Percentiles rank a stretch among this genome's conserved stretches.
Evolutionary conservation across 2,329 filamentous ascomycete genomes (phyloP).

Genomic region (Cladosporium austrohemisphaericum): DNA sequence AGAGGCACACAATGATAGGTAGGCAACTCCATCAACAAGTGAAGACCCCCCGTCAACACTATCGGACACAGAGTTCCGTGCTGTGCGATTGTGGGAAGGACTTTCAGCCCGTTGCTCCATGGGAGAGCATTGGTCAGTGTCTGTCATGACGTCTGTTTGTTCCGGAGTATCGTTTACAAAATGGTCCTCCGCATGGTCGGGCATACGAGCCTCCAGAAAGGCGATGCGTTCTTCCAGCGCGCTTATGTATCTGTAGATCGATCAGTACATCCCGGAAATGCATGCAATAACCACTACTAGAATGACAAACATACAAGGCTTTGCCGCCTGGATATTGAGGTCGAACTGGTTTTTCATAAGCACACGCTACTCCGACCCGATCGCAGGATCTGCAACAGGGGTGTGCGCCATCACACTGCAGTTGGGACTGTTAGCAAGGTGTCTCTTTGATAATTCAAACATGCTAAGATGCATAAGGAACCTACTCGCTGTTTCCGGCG

Average conservation of each 20-base stretch:
- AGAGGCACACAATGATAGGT: slow-evolving; percentile 10
- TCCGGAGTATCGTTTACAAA: not conserved
- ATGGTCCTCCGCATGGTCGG: slow-evolving; percentile 9
- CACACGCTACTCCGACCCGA: slow-evolving; percentile 5
- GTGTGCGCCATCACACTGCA: slow-evolving; percentile 11
- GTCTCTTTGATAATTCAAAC: too few relatives aligned
- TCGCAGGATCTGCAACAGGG: slow-evolving; percentile 13
- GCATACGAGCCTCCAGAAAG: slow-evolving; percentile 11
- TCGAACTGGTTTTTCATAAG: slow-evolving; percentile 11
- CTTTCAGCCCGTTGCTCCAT: not conserved
- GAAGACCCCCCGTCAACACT: not conserved
- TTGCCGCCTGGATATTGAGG: slow-evolving; percentile 14
- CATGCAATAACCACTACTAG: not conserved
- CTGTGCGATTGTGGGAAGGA: not conserved
- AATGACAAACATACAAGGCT: not conserved
- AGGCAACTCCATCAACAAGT: slow-evolving; percentile 14
- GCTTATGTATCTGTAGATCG: slow-evolving; percentile 2
- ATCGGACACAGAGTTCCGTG: not conserved
- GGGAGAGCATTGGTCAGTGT: not conserved
- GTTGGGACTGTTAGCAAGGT: not conserved
- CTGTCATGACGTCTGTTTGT: not conserved
- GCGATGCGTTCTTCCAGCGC: slow-evolving; percentile 14
- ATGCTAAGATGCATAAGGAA: not conserved
- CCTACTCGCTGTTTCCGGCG: slow-evolving; percentile 12
- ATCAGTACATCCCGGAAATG: not conserved